Base-by-base conservation (phyloP, 768 basidiomycete genomes). In the Cyclocybe aegerita region DNA sequence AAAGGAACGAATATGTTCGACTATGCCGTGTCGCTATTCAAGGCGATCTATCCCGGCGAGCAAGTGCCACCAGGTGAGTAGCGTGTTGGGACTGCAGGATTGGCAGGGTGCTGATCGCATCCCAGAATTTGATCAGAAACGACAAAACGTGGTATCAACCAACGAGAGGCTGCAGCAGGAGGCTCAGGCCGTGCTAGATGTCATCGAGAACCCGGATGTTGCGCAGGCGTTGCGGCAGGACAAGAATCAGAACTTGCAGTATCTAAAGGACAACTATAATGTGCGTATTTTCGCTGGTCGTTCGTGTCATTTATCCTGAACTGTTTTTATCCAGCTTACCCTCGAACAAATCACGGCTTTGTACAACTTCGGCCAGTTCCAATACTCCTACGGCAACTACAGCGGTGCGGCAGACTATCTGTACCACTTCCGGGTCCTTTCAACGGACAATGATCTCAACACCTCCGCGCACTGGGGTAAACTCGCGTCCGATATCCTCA, bases 401-500 rank as follows among this genome's bases (percentile, higher is more conserved):
- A 88, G 86, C 60, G 91, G 91, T 43, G 94, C 97, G 11, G 94
- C 95, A 42, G 93, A 98, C 70, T 98, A 97, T 73, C 79, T 99
- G 49, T 98, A 98, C 77, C 96, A 98, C 66, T 99, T 98, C 80
- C 92, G 95, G 49, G 88, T 98, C 16, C 86, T 99, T 53, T 96
- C 95, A 42, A 97, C 94, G 49, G 92, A 96, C 66, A 78, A 80
- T 50, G 90, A 95, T 45, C 88, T 96, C 65, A 94, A 91, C 71
- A 88, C 92, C 34, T 98, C 97, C 4, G 93, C 96, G 2, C 92
- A 95, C 72, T 99, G 96, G 97, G 97, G 97, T 9, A 98, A 98
- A 70, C 90, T 98, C 56, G 92, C 94, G 34, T 94, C 89, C 30
- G 93, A 98, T 68, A 96, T 98, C 65, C 85, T 99, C 44, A 86